Conservation (phyloP, 495 filamentous ascomycete species). For the Thermochaetoides thermophila region DNA sequence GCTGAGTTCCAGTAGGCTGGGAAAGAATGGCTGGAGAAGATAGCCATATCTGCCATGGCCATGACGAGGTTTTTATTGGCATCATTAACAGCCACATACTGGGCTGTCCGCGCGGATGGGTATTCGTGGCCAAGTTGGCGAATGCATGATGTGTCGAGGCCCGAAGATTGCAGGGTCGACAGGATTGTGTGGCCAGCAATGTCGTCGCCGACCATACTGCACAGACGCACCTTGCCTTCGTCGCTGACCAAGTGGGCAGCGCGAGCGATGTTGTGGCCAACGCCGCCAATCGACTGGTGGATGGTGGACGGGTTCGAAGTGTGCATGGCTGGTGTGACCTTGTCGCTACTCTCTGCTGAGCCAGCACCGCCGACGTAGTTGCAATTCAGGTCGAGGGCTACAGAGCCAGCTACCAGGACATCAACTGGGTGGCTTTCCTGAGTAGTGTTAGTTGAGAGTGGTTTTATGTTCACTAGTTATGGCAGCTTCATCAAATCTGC, state of each 20-base stretch:
- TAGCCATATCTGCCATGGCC: constrained; percentile 90
- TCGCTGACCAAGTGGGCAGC: constrained; percentile 46
- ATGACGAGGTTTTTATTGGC: constrained; percentile 61
- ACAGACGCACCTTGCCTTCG: constrained; percentile 41
- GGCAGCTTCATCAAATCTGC: no score
- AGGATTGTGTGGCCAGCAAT: constrained; percentile 58
- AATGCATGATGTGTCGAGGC: constrained; percentile 50
- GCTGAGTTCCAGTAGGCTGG: constrained; percentile 44
- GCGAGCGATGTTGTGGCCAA: constrained; percentile 81
- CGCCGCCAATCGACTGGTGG: constrained; percentile 74
- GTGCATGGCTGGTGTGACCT: constrained; percentile 39
- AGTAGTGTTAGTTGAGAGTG: neutral
- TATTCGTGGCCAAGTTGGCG: constrained; percentile 34
- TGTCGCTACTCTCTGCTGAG: constrained; percentile 3
- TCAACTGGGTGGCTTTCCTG: constrained; percentile 26
- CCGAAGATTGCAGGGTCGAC: constrained; percentile 40
- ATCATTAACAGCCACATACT: constrained; percentile 86
- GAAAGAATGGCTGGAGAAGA: constrained; percentile 46
- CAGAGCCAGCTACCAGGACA: constrained; percentile 75
- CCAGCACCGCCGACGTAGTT: constrained; percentile 37
- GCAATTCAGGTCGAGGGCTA: constrained; percentile 80
- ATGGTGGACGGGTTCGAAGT: constrained; percentile 83
- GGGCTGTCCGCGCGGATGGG: constrained; percentile 52
- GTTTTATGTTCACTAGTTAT: no score
- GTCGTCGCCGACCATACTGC: constrained; percentile 65